phyloP scores from a whole-genome alignment of 148 eudicot genomes.

The Rhododendron griersonianum region DNA sequence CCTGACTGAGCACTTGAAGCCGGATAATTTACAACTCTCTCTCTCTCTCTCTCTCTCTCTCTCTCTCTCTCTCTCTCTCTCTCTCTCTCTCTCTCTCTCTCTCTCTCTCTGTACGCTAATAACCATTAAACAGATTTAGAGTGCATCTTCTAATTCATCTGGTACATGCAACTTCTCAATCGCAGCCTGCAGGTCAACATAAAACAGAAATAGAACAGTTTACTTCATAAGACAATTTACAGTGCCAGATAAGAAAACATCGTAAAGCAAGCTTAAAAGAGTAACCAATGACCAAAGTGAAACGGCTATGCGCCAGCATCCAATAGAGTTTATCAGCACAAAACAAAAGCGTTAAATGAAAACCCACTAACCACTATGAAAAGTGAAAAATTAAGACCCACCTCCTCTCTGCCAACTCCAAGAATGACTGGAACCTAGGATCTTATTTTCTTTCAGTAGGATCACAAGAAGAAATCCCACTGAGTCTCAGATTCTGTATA shows the following conservation, averaged over 20 bases:
- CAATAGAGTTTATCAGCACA: not conserved
- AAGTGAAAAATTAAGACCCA: not conserved
- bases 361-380: not conserved
- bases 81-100: not conserved
- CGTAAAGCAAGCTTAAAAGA: not conserved
- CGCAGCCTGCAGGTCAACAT: conserved; percentile 54
- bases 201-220: not conserved
- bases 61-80: conserved; percentile 6
- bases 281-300: not conserved
- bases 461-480: not conserved
- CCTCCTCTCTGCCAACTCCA: not conserved
- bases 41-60: conserved; percentile 6
- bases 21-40: conserved; percentile 17
- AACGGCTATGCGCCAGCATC: not conserved
- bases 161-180: conserved; percentile 97
- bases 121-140: conserved; percentile 14
- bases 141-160: conserved; percentile 66
- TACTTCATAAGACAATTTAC: not conserved
- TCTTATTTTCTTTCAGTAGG: not conserved
- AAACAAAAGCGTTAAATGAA: not conserved
- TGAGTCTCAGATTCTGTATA: not conserved
- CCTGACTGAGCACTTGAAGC: conserved; percentile 7
- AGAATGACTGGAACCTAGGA: not conserved
- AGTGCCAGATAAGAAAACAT: too few species aligned
- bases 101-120: conserved; percentile 7